Evolutionary conservation across 1,284 basidiomycete species (phyloP).

Genomic region (Leccinum fallax): DNA sequence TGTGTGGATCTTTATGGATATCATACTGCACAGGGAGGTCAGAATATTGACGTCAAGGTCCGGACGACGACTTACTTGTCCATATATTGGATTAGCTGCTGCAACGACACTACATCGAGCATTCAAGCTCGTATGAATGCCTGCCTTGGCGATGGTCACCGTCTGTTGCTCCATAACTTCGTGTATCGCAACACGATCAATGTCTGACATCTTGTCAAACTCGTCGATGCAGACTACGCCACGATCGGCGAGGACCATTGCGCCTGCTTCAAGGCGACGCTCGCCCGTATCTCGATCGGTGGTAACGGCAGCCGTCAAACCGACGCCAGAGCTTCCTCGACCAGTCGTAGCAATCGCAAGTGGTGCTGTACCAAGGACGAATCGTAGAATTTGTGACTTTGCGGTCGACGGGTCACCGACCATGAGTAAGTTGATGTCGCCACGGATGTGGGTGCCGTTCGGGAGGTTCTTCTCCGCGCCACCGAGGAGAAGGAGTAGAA

Average conservation of each 20-base stretch:
- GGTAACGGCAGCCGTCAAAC: conserved; percentile 99
- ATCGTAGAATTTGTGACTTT: conserved; percentile 96
- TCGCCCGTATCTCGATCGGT: conserved; percentile 98
- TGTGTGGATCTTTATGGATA: conserved; percentile 98
- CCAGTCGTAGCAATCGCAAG: conserved; percentile 98
- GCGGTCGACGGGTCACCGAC: conserved; percentile 98
- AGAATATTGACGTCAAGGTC: not conserved
- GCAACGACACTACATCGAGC: conserved; percentile 98
- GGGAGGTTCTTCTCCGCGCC: conserved; percentile 98
- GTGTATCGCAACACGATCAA: conserved; percentile 99
- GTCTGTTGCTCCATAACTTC: conserved; percentile 99
- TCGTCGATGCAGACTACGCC: conserved; percentile 99
- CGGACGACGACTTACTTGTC: conserved; percentile 65
- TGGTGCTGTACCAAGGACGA: conserved; percentile 95
- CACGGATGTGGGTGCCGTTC: conserved; percentile 98
- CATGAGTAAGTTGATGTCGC: conserved; percentile 99
- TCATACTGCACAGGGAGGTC: conserved; percentile 76
- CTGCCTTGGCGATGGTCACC: conserved; percentile 98
- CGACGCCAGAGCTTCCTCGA: conserved; percentile 95
- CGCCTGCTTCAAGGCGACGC: conserved; percentile 94
- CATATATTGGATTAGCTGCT: conserved; percentile 98
- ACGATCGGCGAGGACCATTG: conserved; percentile 99
- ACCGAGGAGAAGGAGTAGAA: conserved; percentile 90
- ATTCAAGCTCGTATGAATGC: conserved; percentile 98
- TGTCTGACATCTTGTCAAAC: conserved; percentile 99